Evolutionary conservation across 2,329 filamentous ascomycete genomes (phyloP).

Genomic region (Hymenoscyphus occultus): DNA sequence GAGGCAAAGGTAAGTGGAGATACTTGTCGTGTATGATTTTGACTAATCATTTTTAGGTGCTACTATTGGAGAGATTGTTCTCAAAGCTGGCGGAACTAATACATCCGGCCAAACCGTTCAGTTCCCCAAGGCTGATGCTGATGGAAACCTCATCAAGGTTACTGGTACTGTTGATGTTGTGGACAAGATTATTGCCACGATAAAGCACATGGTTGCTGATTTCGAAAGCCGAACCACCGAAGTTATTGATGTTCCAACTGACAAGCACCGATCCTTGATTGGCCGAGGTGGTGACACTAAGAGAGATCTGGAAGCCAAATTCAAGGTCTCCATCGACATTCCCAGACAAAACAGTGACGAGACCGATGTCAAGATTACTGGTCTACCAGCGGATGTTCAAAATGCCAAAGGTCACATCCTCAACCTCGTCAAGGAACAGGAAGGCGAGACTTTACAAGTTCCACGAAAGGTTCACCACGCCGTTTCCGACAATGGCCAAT

Average conservation of each 20-base stretch:
- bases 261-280: slow-evolving; percentile 89
- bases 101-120: slow-evolving; percentile 86
- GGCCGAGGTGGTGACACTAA: slow-evolving; percentile 87
- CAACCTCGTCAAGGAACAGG: slow-evolving; percentile 75
- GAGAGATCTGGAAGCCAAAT: slow-evolving; percentile 79
- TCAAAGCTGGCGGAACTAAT: slow-evolving; percentile 82
- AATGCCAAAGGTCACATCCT: slow-evolving; percentile 85
- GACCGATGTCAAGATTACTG: slow-evolving; percentile 82
- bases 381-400: slow-evolving; percentile 73
- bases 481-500: slow-evolving; percentile 83
- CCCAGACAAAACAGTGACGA: slow-evolving; percentile 83
- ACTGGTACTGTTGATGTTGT: slow-evolving; percentile 83
- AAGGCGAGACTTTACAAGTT: slow-evolving; percentile 82
- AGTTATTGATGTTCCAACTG: slow-evolving; percentile 75
- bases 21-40: not conserved
- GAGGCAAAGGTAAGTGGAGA: slow-evolving; percentile 69
- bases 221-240: slow-evolving; percentile 80
- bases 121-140: slow-evolving; percentile 85
- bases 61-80: slow-evolving; percentile 81
- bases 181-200: slow-evolving; percentile 80
- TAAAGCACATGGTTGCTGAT: slow-evolving; percentile 77
- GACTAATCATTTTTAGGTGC: slow-evolving; percentile 54
- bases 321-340: slow-evolving; percentile 84
- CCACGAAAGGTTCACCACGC: slow-evolving; percentile 80
- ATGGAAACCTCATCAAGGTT: slow-evolving; percentile 79